Base-by-base conservation (phyloP, 208 protist species). In the Acanthamoeba lenticulata region DNA sequence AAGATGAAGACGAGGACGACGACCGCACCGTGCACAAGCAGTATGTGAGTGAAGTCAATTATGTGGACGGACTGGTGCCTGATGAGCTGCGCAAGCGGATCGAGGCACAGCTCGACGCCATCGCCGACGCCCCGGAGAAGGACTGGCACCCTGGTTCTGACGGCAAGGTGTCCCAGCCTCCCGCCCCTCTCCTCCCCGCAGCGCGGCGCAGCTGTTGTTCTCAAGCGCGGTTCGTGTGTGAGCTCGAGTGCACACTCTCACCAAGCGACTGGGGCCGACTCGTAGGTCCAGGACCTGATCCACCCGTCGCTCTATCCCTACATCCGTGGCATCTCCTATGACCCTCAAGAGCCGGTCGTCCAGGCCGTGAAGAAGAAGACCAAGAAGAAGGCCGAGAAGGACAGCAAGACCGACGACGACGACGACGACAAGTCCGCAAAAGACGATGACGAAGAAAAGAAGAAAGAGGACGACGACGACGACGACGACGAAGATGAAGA, bases 291-390 rank as follows among this genome's bases (percentile, higher is more conserved):
- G 52, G 95, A 96, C 88, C 74, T 96, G 36, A 83, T 96, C 45
- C 95, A 96, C 93, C 95, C 95, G 47, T 96, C 95, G 19, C 57
- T 96, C 27, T 96, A 92, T 47, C 95, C 89, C 62, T 95, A 62
- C 83, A 90, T 96, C 36, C 21, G 69, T 34, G 94, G 88, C 17
- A 38, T 95, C 19, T 92, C 92, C 65, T 74, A 38, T 27, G 65
- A 74, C 9, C 65, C 65, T 27, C 9, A 74, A 9, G 42, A 21
- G 27, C 62, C 32, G 24, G 32, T 40, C 65, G 32, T 11, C 7
- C 6, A 17, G n/a, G 65, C 6, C 32, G 27, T 32, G 65, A 2
- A 44, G 38, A 11, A 44, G 40, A 83, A 45, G 67, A 5, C 1
- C 1, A 7, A 74, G 7, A 27, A 32, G 17, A 27, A 9, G 19